phyloP scores from a whole-genome alignment of 371 early-diverging fungal species.

The Massospora cicadina region DNA sequence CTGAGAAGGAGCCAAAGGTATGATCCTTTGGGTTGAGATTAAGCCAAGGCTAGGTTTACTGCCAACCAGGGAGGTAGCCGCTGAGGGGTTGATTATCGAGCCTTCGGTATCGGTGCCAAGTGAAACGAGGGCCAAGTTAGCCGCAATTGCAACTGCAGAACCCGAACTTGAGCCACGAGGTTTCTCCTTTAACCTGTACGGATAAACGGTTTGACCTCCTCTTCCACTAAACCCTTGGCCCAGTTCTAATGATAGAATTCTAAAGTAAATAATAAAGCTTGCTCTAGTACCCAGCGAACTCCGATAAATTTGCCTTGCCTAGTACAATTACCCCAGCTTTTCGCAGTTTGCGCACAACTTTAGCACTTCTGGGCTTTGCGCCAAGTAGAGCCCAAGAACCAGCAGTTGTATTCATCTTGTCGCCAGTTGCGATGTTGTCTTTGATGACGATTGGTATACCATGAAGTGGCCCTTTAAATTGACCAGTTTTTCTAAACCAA shows the following conservation, averaged over 20 bases:
- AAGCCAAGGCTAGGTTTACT: not conserved
- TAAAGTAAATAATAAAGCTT: not conserved
- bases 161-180: not conserved
- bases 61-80: not conserved
- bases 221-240: not conserved
- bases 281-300: not conserved
- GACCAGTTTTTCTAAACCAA: not conserved
- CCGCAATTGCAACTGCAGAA: not conserved
- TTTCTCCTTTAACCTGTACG: not conserved
- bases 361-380: not conserved
- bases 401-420: slow-evolving; percentile 38
- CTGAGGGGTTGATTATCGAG: not conserved
- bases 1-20: not conserved
- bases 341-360: not conserved
- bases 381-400: slow-evolving; percentile 14
- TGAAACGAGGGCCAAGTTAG: not conserved
- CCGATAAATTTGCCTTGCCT: not conserved
- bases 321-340: not conserved
- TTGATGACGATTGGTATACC: slow-evolving; percentile 48
- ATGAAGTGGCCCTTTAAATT: slow-evolving; percentile 24
- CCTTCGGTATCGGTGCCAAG: not conserved
- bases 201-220: not conserved
- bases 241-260: not conserved
- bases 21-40: not conserved
- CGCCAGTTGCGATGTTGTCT: slow-evolving; percentile 44